phyloP scores from a whole-genome alignment of 2,329 filamentous ascomycete genomes.

The Catunica adiposa region DNA sequence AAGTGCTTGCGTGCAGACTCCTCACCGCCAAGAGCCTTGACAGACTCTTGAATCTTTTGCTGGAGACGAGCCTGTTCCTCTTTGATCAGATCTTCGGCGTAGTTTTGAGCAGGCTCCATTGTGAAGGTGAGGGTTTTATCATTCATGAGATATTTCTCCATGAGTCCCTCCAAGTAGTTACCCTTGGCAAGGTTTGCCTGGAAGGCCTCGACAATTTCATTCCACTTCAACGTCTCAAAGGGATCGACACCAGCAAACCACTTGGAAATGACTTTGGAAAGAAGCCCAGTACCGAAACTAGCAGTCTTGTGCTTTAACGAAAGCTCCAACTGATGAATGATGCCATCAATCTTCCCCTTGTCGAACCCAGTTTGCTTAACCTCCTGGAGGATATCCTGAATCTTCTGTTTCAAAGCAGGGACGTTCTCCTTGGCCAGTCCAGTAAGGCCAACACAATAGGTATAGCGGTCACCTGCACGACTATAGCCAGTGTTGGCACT shows the following conservation, averaged over 20 bases:
- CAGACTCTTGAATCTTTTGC: slow-evolving; percentile 54
- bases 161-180: slow-evolving; percentile 64
- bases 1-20: slow-evolving; percentile 56
- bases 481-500: slow-evolving; percentile 92
- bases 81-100: slow-evolving; percentile 52
- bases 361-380: slow-evolving; percentile 67
- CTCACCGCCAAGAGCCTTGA: slow-evolving; percentile 51
- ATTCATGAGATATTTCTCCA: slow-evolving; percentile 82
- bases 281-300: slow-evolving; percentile 78
- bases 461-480: slow-evolving; percentile 54
- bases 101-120: slow-evolving; percentile 72
- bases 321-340: slow-evolving; percentile 88
- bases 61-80: slow-evolving; percentile 66
- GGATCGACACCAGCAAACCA: slow-evolving; percentile 96
- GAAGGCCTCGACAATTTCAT: slow-evolving; percentile 71
- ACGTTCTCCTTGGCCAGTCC: slow-evolving; percentile 76
- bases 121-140: slow-evolving; percentile 81
- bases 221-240: slow-evolving; percentile 82
- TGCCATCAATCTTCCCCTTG: slow-evolving; percentile 76
- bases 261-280: slow-evolving; percentile 73
- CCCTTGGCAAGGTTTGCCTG: slow-evolving; percentile 58
- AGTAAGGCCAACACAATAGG: slow-evolving; percentile 81
- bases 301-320: slow-evolving; percentile 90
- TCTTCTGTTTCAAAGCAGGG: slow-evolving; percentile 54
- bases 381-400: slow-evolving; percentile 56